Evolutionary conservation across 257 asterid species (phyloP).

Genomic region (Plantago ovata): DNA sequence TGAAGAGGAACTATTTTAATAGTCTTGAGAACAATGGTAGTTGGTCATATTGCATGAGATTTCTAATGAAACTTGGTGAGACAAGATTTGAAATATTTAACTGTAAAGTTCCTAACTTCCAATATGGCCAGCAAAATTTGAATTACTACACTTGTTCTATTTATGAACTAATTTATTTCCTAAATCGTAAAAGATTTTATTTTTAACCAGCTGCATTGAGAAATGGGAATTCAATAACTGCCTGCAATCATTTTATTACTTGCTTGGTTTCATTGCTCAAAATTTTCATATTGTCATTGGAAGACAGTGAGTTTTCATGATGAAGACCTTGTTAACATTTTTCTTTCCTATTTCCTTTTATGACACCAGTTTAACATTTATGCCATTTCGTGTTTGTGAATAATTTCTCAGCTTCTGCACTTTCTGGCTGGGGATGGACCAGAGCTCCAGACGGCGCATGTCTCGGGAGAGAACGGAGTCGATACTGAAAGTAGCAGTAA

Average conservation of each 20-base stretch:
- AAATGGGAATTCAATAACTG: background rate
- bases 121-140: slow-evolving; percentile 8
- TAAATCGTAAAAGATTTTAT: background rate
- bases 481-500: slow-evolving; percentile 73
- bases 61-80: slow-evolving; percentile 3
- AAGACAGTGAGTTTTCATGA: slow-evolving; percentile 4
- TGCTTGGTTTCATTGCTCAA: too few species aligned
- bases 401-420: slow-evolving; percentile 67
- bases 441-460: slow-evolving; percentile 58
- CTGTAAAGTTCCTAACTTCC: background rate
- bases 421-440: slow-evolving; percentile 87
- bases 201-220: background rate
- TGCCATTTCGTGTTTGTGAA: slow-evolving; percentile 20
- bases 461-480: slow-evolving; percentile 71
- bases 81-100: slow-evolving; percentile 4
- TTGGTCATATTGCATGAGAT: background rate
- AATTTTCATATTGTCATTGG: background rate
- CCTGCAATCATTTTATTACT: background rate
- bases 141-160: background rate
- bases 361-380: slow-evolving; percentile 7
- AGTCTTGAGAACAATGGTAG: background rate
- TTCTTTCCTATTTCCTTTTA: background rate
- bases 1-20: background rate
- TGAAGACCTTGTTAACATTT: background rate
- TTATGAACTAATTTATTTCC: background rate